These are phyloP conservation scores for Cornus suecica DNA, from an alignment of 148 eudicot species.

Conservation along the genomic window DNA sequence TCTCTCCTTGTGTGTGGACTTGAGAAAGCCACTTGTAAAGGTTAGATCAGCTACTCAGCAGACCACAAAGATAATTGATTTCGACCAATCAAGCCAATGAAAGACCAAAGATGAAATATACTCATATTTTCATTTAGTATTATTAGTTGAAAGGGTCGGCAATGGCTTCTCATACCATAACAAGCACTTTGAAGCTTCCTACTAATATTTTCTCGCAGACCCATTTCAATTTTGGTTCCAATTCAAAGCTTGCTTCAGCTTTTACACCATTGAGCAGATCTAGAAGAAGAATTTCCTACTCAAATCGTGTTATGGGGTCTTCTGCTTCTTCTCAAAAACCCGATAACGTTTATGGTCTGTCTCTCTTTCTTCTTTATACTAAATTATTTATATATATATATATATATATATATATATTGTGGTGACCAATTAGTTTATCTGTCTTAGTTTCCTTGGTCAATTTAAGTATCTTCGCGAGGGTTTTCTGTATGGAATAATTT, in stretches of 20 bases:
- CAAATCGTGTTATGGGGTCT: constrained; percentile 64
- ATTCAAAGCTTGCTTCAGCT: constrained; percentile 1
- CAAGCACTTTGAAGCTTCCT: constrained; percentile 15
- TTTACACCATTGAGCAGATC: not conserved
- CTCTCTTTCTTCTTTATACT: not conserved
- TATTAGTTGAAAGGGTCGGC: constrained; percentile 2
- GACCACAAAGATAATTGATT: not conserved
- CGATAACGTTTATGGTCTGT: constrained; percentile 51
- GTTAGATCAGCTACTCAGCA: not conserved
- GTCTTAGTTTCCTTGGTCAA: not conserved
- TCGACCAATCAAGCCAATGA: not conserved
- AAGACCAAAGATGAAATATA: too few species aligned
- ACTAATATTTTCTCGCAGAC: constrained; percentile 13
- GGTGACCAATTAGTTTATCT: not conserved
- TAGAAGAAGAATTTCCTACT: constrained; percentile 8
- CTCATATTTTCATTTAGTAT: not conserved
- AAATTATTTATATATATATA: too few species aligned
- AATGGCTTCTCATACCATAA: constrained; percentile 31
- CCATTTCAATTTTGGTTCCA: constrained; percentile 16
- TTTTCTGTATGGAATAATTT: too few species aligned
- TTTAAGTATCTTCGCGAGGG: not conserved
- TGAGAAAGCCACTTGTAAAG: not conserved
- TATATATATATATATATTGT: too few species aligned
- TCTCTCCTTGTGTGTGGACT: not conserved
- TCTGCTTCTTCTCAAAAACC: constrained; percentile 63